Base-by-base conservation (phyloP, 1,284 basidiomycete genomes). In the Trametes versicolor region DNA sequence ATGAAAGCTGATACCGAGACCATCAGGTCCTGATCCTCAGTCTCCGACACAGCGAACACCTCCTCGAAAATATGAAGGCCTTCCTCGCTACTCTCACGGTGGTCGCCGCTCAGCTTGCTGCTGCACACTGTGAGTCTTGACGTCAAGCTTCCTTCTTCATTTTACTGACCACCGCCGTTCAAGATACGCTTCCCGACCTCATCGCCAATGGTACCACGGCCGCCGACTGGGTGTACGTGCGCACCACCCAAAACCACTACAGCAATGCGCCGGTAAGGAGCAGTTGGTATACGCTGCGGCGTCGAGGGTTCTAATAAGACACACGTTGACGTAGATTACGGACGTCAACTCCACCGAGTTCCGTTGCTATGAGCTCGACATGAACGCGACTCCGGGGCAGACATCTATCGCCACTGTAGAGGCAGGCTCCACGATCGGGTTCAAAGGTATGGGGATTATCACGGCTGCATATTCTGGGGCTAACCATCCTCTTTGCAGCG, bases 331-430 rank as follows among this genome's bases (percentile, higher is more conserved):
- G 6, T 27, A 83, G 82, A 78, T 83, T n/a, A 83, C 80, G 6
- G 79, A 80, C 69, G 80, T 83, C 23, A 80, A 73, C 4, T 80
- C 79, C 68, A 73, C 75, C n/a, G 80, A 78, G 43, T 77, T 84
- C 71, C 79, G 81, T 19, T 83, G 83, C 77, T 83, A 82, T 65
- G 82, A 83, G 66, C 74, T 79, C 52, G 77, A 80, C 63, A 70
- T 77, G 19, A 74, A 70, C 25, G 72, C 75, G 55, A 74, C 72
- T 9, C 80, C 81, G 9, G 73, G 74, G 5, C 62, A 73, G 27
- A 76, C 81, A 9, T 70, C 74, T 19, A 80, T 77, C 47, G 80
- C 79, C 1, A 82, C 80, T 13, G 81, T 83, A 8, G 63, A 73
- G 29, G 82, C 73, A 6, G 72, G 73, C 19, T 71, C 67, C 7